Evolutionary conservation across 208 protist genomes (phyloP).

Genomic region (Leishmania arabica): DNA sequence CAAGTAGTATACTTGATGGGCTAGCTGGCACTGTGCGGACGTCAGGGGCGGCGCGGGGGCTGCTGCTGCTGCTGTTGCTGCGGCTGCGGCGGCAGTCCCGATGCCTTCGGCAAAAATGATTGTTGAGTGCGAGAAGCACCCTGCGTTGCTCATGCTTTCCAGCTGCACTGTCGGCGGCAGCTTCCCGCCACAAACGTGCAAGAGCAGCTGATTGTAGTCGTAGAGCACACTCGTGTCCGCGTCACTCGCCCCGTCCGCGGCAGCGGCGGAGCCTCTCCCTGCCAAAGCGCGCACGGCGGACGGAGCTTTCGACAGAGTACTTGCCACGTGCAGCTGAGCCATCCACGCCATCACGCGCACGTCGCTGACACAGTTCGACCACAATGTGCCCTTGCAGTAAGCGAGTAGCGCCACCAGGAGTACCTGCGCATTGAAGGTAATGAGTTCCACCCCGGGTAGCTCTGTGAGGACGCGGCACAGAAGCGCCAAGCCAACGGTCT

Average conservation of each 20-base stretch:
- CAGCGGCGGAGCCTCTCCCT: not conserved
- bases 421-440: slow-evolving; percentile 85
- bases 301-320: not conserved
- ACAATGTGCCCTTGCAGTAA: slow-evolving; percentile 45
- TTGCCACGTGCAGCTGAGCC: slow-evolving; percentile 35
- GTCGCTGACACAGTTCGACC: slow-evolving; percentile 79
- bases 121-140: slow-evolving; percentile 1
- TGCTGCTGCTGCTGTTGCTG: slow-evolving; percentile 6
- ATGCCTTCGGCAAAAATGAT: not conserved
- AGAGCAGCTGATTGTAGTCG: slow-evolving; percentile 33
- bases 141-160: slow-evolving; percentile 7
- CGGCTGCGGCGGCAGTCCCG: not conserved
- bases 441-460: slow-evolving; percentile 83
- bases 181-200: slow-evolving; percentile 29
- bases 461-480: slow-evolving; percentile 64
- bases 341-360: slow-evolving; percentile 89
- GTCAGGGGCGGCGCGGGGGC: slow-evolving; percentile 21
- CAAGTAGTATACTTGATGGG: slow-evolving; percentile 76
- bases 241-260: slow-evolving; percentile 7
- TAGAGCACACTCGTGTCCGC: slow-evolving; percentile 29
- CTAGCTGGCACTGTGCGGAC: slow-evolving; percentile 42
- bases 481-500: slow-evolving; percentile 50
- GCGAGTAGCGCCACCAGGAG: slow-evolving; percentile 66
- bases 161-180: slow-evolving; percentile 28
- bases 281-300: not conserved